A percentile compares a stretch with the other conserved stretches of the same genome.
Evolutionary conservation across 2,329 filamentous ascomycete species (phyloP).

Genomic region (Pseudohalonectria lignicola): DNA sequence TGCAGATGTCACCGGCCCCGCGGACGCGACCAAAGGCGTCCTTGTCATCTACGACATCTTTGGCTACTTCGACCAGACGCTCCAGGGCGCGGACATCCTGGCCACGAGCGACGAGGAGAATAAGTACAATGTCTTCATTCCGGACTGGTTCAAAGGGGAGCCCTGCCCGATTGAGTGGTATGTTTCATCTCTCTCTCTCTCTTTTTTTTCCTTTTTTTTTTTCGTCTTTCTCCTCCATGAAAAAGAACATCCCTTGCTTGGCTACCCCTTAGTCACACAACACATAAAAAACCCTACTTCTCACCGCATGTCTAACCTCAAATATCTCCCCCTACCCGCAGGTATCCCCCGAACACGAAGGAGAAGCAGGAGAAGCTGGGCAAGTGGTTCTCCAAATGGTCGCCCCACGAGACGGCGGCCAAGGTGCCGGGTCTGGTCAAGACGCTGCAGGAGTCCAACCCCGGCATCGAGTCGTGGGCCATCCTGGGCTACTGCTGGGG

Average conservation of each 20-base stretch:
- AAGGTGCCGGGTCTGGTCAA: slow-evolving; percentile 44
- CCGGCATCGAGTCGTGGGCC: slow-evolving; percentile 47
- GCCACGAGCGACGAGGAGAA: slow-evolving; percentile 41
- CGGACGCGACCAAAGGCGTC: slow-evolving; percentile 43
- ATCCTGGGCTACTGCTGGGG: slow-evolving; percentile 61
- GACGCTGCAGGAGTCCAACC: slow-evolving; percentile 38
- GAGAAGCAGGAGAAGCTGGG: slow-evolving; percentile 51
- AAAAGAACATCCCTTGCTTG: too few species aligned
- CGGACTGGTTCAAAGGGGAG: slow-evolving; percentile 78
- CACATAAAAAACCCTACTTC: too few species aligned
- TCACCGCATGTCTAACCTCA: too few species aligned
- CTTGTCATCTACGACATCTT: slow-evolving; percentile 58
- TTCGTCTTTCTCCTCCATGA: too few species aligned
- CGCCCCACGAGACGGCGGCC: slow-evolving; percentile 32
- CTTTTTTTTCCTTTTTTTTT: too few species aligned
- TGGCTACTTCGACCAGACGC: slow-evolving; percentile 57
- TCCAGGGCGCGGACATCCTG: slow-evolving; percentile 61
- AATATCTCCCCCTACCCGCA: too few species aligned
- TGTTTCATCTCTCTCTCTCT: too few species aligned
- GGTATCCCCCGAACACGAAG: slow-evolving; percentile 51
- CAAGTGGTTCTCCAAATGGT: slow-evolving; percentile 44
- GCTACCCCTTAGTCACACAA: too few species aligned
- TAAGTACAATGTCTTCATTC: slow-evolving; percentile 80
- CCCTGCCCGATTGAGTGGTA: slow-evolving; percentile 45
- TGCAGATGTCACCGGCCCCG: slow-evolving; percentile 35